Evolutionary conservation across 2,329 filamentous ascomycete genomes (phyloP).

Genomic region (Monosporascus sp.): DNA sequence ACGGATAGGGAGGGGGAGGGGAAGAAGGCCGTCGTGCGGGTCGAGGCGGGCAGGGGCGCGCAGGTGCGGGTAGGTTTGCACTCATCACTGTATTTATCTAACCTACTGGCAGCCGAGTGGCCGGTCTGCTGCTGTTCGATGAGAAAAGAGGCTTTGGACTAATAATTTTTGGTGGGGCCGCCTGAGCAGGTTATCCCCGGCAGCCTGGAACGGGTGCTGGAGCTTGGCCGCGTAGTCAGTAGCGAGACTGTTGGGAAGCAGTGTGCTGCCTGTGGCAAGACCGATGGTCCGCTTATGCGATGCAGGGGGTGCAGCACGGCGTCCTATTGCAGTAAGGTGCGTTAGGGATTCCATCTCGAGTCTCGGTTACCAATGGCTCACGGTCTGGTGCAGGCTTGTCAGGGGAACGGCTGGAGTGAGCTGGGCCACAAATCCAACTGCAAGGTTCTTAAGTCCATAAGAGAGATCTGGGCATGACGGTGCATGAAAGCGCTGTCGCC

Average conservation of each 20-base stretch:
- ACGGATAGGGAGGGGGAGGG: constrained; percentile 29
- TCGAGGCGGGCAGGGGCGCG: constrained; percentile 27
- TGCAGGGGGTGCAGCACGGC: constrained; percentile 40
- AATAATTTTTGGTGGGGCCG: background rate
- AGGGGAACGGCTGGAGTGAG: constrained; percentile 37
- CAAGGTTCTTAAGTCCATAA: constrained; percentile 36
- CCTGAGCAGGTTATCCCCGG: constrained; percentile 17
- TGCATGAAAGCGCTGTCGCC: background rate
- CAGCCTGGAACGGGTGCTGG: constrained; percentile 17
- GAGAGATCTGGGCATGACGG: constrained; percentile 29
- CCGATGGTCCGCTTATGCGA: constrained; percentile 26
- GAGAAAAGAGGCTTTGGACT: background rate
- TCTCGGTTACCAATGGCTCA: background rate
- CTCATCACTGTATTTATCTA: background rate
- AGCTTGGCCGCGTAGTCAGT: constrained; percentile 12
- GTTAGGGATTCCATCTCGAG: constrained; percentile 4
- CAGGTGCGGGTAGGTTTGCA: constrained; percentile 25
- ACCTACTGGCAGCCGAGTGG: background rate
- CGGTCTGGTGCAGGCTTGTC: constrained; percentile 31
- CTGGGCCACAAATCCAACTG: constrained; percentile 40
- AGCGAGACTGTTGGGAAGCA: constrained; percentile 7
- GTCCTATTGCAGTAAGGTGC: constrained; percentile 44
- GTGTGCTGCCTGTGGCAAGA: constrained; percentile 21
- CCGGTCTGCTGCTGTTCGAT: too few species aligned
- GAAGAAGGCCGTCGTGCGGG: constrained; percentile 35